These are phyloP conservation scores for Lachancea sp. DNA, from an alignment of 805 yeast genomes.

Conservation along the genomic window DNA sequence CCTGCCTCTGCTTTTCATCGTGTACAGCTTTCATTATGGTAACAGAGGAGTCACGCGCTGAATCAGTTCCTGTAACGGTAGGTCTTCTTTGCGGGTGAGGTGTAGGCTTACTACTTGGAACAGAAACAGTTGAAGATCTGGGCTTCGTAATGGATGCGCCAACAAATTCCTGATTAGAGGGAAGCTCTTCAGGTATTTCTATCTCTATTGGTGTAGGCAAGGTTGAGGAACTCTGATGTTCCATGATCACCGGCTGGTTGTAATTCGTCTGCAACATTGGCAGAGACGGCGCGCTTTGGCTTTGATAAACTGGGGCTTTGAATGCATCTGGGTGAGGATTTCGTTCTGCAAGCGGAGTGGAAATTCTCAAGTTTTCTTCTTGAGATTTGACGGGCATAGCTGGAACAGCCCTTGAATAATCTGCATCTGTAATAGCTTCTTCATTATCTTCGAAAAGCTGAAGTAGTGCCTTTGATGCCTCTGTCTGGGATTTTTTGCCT, in stretches of 20 bases:
- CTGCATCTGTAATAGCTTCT: conserved; percentile 16
- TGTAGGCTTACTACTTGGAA: conserved; percentile 21
- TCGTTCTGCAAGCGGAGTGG: conserved; percentile 8
- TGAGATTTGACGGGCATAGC: conserved; percentile 15
- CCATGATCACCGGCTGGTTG: conserved; percentile 16
- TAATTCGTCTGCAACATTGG: conserved; percentile 29
- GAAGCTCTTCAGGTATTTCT: conserved; percentile 54
- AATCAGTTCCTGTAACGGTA: conserved; percentile 31
- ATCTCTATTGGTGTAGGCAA: conserved; percentile 53
- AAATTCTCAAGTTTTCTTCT: background rate
- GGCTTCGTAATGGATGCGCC: conserved; percentile 32
- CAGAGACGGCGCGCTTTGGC: conserved; percentile 27
- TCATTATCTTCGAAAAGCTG: conserved; percentile 58
- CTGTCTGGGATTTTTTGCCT: conserved; percentile 19
- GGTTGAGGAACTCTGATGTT: conserved; percentile 31
- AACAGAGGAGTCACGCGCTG: conserved; percentile 14
- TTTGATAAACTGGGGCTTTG: conserved; percentile 16
- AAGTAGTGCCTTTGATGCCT: conserved; percentile 65
- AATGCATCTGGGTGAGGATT: conserved; percentile 17
- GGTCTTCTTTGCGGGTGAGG: conserved; percentile 26
- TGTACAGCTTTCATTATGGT: conserved; percentile 15
- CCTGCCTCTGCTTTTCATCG: conserved; percentile 14
- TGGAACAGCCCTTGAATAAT: conserved; percentile 18
- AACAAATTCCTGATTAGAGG: conserved; percentile 20
- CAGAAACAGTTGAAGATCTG: conserved; percentile 31